Base-by-base conservation (phyloP, 331 rosid species). In the Prunus yedoensis region DNA sequence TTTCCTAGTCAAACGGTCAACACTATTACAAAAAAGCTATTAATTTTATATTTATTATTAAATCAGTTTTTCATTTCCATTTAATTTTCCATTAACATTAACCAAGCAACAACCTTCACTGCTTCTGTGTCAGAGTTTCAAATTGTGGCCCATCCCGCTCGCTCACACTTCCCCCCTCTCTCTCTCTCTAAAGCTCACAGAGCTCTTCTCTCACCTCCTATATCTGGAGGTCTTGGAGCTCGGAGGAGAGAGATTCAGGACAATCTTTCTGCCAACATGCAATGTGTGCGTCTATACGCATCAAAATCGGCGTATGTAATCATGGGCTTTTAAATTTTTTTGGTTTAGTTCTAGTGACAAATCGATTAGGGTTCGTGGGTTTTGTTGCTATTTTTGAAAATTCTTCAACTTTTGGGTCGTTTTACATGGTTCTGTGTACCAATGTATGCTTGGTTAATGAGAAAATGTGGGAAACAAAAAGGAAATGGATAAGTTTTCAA, bases 191-290 rank as follows among this genome's bases (percentile, higher is more conserved):
- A 54, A 70, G 56, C 72, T 79, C 74, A 28, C 16, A 10, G 25
- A 10, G 25, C 49, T 30, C 35, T 7, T 7, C 46, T 65, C 71
- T 57, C 41, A 54, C 66, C 66, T 60, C 68, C 65, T 49, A 43
- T 53, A 62, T 66, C 35, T 85, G 89, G 88, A 77, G 89, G 77
- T 80, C 79, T 74, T 76, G 77, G 88, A 86, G 83, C 88, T 84
- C 27, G 62, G 86, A 78, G 32, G 16, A 50, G 86, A 77, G 79
- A 87, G 85, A 85, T 73, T 54, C 90, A 87, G 93, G 93, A 90
- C 83, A 75, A 73, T 68, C 68, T 80, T 35, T 58, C 66, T 17
- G 72, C 30, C 20, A 68, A 5, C 4, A 21, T 62, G 53, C 30
- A 45, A 23, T 62, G 60, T 38, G 41, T 73, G 30, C 41, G 14